These are phyloP conservation scores for Hanseniaspora mollemarum DNA, from an alignment of 805 yeast genomes.

Conservation along the genomic window DNA sequence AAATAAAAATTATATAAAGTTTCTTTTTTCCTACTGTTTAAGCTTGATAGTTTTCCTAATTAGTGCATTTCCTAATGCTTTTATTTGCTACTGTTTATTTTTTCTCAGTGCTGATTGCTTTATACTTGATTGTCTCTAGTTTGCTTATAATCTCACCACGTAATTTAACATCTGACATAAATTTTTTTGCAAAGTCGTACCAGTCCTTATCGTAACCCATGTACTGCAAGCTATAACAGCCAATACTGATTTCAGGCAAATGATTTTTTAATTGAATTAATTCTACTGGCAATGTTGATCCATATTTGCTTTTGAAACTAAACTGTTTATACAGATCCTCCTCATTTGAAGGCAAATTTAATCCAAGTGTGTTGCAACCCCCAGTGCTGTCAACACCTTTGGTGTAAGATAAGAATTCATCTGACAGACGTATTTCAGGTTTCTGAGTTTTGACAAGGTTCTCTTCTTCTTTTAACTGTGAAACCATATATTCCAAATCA, in stretches of 20 bases:
- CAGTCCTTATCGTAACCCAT: constrained; percentile 14
- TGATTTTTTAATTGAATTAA: neutral
- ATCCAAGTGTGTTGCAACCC: constrained; percentile 2
- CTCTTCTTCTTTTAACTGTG: neutral
- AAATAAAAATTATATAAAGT: too few species aligned
- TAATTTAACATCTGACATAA: neutral
- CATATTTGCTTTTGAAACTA: constrained; percentile 4
- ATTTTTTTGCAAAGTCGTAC: constrained; percentile 2
- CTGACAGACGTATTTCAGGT: neutral
- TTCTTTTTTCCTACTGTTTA: neutral
- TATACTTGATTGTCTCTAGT: neutral
- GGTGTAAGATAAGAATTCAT: neutral
- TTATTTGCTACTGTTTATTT: neutral
- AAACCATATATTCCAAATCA: neutral
- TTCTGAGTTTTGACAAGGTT: neutral
- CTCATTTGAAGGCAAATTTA: neutral
- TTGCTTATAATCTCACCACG: neutral
- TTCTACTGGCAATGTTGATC: neutral
- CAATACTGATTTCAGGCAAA: constrained; percentile 1
- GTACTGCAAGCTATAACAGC: constrained; percentile 4
- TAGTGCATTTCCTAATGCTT: neutral
- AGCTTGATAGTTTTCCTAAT: neutral
- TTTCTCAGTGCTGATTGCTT: neutral
- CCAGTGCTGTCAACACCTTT: neutral
- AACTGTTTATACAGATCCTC: neutral